Conservation (phyloP, 805 yeast genomes). For the Danielozyma ontarioensis region DNA sequence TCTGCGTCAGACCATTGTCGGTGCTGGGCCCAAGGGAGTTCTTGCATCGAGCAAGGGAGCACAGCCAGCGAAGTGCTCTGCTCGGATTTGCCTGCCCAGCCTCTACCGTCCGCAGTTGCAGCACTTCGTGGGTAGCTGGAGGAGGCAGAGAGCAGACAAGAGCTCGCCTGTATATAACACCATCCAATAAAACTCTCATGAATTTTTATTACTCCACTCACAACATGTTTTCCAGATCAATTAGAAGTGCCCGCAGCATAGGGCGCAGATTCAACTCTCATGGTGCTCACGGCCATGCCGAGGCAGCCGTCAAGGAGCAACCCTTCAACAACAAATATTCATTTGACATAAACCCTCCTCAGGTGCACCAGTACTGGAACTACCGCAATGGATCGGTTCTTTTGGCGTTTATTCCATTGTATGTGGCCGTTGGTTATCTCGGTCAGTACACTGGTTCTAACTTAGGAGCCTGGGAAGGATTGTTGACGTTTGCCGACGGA, state of each 20-base stretch:
- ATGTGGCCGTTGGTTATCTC: conserved; percentile 28
- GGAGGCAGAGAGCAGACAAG: too few relatives aligned
- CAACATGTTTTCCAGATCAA: conserved; percentile 25
- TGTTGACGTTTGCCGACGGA: conserved; percentile 29
- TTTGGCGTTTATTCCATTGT: conserved; percentile 34
- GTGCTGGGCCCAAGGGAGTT: too few relatives aligned
- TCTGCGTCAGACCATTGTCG: too few relatives aligned
- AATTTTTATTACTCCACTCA: conserved; percentile 3
- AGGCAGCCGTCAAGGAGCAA: conserved; percentile 15
- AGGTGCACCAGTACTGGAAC: conserved; percentile 42
- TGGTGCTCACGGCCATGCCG: conserved; percentile 9
- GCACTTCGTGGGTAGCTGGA: too few relatives aligned
- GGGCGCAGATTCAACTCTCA: conserved; percentile 27
- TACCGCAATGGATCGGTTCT: conserved; percentile 30
- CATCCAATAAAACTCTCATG: conserved; percentile 12
- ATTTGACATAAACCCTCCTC: conserved; percentile 41
- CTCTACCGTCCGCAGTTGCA: too few relatives aligned
- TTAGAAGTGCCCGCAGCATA: conserved; percentile 16
- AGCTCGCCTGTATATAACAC: too few relatives aligned
- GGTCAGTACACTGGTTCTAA: conserved; percentile 26
- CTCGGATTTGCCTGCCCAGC: too few relatives aligned
- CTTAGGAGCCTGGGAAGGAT: conserved; percentile 25
- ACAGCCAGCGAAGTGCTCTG: too few relatives aligned
- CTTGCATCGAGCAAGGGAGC: too few relatives aligned
- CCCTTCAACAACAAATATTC: conserved; percentile 38